Evolutionary conservation across 2,329 filamentous ascomycete genomes (phyloP).

Genomic region (Fusarium abutilonis): DNA sequence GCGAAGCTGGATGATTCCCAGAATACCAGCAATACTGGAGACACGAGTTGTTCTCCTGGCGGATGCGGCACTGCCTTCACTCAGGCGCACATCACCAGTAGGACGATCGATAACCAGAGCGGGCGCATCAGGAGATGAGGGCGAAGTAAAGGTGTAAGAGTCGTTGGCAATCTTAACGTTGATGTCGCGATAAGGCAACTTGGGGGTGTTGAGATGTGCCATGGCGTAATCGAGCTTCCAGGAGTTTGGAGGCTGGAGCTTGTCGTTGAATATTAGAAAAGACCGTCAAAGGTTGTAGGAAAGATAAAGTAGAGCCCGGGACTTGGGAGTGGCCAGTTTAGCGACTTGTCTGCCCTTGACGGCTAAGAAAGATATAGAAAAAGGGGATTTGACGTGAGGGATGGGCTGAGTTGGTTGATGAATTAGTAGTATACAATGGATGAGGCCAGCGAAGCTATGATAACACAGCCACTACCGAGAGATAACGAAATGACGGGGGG

Average conservation of each 20-base stretch:
- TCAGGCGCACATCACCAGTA: conserved; percentile 87
- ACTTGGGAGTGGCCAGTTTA: conserved; percentile 32
- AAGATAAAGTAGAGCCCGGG: conserved; percentile 19
- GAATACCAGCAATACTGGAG: conserved; percentile 92
- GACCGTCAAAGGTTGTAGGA: conserved; percentile 8
- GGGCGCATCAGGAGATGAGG: conserved; percentile 88
- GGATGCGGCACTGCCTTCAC: conserved; percentile 78
- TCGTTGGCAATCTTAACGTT: conserved; percentile 93
- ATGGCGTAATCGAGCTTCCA: conserved; percentile 43
- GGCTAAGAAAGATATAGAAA: conserved; percentile 29
- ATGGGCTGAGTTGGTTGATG: conserved; percentile 32
- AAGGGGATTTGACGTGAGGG: conserved; percentile 42
- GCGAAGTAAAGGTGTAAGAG: conserved; percentile 96
- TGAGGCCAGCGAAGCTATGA: conserved; percentile 46
- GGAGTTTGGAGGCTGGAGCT: conserved; percentile 29
- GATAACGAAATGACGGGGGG: conserved; percentile 24
- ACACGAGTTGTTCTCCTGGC: conserved; percentile 78
- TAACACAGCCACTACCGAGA: conserved; percentile 40
- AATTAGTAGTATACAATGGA: conserved; percentile 30
- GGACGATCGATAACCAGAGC: conserved; percentile 91
- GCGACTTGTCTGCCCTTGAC: conserved; percentile 37
- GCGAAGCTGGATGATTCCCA: conserved; percentile 92
- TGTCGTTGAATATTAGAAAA: conserved; percentile 18
- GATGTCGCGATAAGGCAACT: conserved; percentile 89
- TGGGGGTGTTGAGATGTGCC: conserved; percentile 51